These are phyloP conservation scores for Allantophomopsis cytisporea DNA, from an alignment of 2,329 filamentous ascomycete genomes.

Conservation along the genomic window DNA sequence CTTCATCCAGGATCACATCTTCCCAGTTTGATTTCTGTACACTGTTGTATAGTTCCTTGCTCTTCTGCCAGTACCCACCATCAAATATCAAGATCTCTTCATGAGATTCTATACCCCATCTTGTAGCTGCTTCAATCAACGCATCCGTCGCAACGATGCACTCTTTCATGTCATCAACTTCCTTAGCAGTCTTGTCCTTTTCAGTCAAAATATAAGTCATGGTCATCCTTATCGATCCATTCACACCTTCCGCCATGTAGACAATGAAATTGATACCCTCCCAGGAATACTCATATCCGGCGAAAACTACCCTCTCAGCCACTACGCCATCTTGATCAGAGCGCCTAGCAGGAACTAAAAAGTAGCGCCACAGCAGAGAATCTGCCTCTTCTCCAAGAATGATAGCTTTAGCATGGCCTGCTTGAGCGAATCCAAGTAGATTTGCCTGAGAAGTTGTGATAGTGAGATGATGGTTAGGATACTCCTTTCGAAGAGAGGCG, in stretches of 20 bases:
- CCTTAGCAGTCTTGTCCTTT: too few species aligned
- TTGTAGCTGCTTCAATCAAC: constrained; percentile 38
- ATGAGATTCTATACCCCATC: constrained; percentile 42
- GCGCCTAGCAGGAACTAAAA: constrained; percentile 10
- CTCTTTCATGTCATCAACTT: constrained; percentile 3
- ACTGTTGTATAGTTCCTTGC: constrained; percentile 41
- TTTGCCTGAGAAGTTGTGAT: constrained; percentile 3
- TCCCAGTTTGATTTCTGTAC: constrained; percentile 44
- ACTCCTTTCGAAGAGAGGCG: constrained; percentile 6
- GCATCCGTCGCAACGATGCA: constrained; percentile 24
- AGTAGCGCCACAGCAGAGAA: constrained; percentile 7
- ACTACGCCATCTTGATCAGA: constrained; percentile 11
- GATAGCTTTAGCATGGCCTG: constrained; percentile 7
- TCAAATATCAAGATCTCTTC: constrained; percentile 57
- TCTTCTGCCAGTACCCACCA: constrained; percentile 48
- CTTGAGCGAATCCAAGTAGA: constrained; percentile 10
- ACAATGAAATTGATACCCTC: constrained; percentile 10
- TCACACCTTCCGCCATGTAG: constrained; percentile 9
- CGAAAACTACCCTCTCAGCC: constrained; percentile 7
- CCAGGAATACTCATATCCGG: constrained; percentile 11
- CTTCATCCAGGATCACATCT: constrained; percentile 50
- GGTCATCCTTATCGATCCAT: constrained; percentile 5
- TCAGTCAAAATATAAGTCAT: neutral
- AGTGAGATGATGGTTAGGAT: constrained; percentile 12
- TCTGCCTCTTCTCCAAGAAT: constrained; percentile 4